Base-by-base conservation (phyloP, 805 yeast genomes). In the Dipodascopsis uninucleata region DNA sequence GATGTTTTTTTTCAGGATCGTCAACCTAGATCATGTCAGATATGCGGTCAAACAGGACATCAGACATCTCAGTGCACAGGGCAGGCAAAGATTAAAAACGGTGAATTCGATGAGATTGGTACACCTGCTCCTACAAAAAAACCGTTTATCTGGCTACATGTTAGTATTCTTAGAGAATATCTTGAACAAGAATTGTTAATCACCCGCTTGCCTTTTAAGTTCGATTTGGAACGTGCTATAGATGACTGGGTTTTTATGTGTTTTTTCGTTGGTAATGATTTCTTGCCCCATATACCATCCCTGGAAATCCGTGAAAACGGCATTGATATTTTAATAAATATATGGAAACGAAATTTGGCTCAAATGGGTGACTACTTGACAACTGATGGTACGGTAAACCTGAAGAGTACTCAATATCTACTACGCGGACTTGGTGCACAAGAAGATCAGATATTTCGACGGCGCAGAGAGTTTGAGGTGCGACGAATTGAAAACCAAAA, bases 231-330 rank as follows among this genome's bases (percentile, higher is more conserved):
- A 67, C 74, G 98, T 47, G 97, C 97, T 1, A 82, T 93, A 50
- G 99, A 93, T 62, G 99, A 93, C 67, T 93, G 98, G 98, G 87
- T 93, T 12, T 93, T 93, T 57, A 83, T 93, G 89, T 90, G 97
- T 75, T 93, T 93, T 71, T 93, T 93, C 62, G 94, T 90, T 53
- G 99, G 99, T 66, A 93, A 93, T 62, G 99, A 93, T 78, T 93
- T 93, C 74, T 70, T 93, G 59, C 99, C 99, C 1, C 97, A 90
- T 67, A 70, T 93, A 56, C 97, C 99, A 3, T 81, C 94, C 24
- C 74, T 93, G 43, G 96, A 90, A 59, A 97, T 93, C 33, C 78
- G 98, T 57, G 97, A 93, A 64, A 85, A 86, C 60, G 89, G 96
- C 56, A 84, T 93, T 59, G 96, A 90, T 60, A 71, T 77, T 20